These are phyloP conservation scores for Geotrichum candidum DNA, from an alignment of 1,139 yeast genomes.

Conservation along the genomic window DNA sequence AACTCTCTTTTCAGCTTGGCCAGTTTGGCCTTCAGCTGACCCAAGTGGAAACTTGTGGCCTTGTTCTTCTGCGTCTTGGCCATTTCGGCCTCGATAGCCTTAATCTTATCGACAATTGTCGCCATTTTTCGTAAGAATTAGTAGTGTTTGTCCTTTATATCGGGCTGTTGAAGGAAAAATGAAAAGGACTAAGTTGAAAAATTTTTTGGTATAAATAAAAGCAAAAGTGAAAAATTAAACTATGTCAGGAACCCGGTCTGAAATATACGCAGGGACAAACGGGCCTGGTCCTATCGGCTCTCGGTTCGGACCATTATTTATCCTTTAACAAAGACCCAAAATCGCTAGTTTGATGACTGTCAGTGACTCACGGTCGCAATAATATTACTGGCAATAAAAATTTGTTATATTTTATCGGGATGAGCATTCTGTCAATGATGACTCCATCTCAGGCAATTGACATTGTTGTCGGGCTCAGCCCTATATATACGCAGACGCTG, in stretches of 20 bases:
- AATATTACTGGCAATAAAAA: no score
- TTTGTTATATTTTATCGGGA: not conserved
- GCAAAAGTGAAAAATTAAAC: not conserved
- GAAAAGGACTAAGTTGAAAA: not conserved
- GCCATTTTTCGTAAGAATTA: conserved; percentile 8
- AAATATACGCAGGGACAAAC: not conserved
- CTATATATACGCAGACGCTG: not conserved
- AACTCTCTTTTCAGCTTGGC: conserved; percentile 92
- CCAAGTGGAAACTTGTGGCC: conserved; percentile 93
- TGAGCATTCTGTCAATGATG: not conserved
- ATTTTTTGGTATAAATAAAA: not conserved
- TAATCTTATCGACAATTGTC: conserved; percentile 17
- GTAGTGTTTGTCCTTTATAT: not conserved
- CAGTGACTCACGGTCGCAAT: no score
- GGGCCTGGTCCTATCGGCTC: not conserved
- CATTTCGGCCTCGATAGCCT: conserved; percentile 92
- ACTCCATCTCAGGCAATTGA: not conserved
- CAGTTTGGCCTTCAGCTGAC: conserved; percentile 90
- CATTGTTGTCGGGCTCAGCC: not conserved
- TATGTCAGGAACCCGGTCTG: not conserved
- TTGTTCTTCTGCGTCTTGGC: conserved; percentile 92
- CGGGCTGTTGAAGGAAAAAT: not conserved
- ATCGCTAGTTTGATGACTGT: no score
- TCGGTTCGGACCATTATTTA: not conserved
- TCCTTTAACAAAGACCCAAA: not conserved